Evolutionary conservation across 768 basidiomycete species (phyloP), one percentile per base, ranked within the genome.

Genomic region (Austroboletus eburneus): DNA sequence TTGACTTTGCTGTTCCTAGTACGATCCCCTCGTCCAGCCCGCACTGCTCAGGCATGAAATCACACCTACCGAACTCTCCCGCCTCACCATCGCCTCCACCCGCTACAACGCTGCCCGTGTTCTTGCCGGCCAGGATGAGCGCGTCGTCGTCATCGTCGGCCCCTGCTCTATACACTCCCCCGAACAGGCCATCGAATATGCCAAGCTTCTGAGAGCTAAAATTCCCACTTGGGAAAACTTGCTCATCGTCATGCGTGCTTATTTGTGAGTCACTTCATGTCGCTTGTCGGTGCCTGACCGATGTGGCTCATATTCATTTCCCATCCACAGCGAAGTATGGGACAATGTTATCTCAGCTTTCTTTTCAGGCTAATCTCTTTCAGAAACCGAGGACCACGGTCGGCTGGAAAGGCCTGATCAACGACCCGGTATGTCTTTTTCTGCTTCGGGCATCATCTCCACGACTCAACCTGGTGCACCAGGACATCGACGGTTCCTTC

Each of bases 311-410:
- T 16, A 12, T 13, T 13, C 33, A 34, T 34, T 35, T 18, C n/a
- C n/a, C 4, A 6, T 29, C 20, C 5, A 24, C 50, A 76, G 74
- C 24, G 73, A 75, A 63, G 73, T 75, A 47, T 42, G 59, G 57
- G 13, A 3, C 22, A 3, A n/a, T 1, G 12, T 27, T 14, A 10
- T 14, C 16, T 14, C n/a, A 39, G 13, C 5, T 4, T 12, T 34
- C 16, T 17, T 16, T 47, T 17, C 12, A n/a, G 1, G 16, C 54
- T 66, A 6, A 66, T 14, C 18, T 16, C 40, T 22, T 42, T 16
- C 64, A 95, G 81, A 95, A 97, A 83, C 96, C 93, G 0, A 79
- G 95, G 47, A 98, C 95, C 23, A 98, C 93, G 2, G 93, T 97
- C 39, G 94, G 94, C 57, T 97, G 90, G 90, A 97, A 99, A 72